Conservation (phyloP, 306 rosid species). For the Neltuma alba region DNA sequence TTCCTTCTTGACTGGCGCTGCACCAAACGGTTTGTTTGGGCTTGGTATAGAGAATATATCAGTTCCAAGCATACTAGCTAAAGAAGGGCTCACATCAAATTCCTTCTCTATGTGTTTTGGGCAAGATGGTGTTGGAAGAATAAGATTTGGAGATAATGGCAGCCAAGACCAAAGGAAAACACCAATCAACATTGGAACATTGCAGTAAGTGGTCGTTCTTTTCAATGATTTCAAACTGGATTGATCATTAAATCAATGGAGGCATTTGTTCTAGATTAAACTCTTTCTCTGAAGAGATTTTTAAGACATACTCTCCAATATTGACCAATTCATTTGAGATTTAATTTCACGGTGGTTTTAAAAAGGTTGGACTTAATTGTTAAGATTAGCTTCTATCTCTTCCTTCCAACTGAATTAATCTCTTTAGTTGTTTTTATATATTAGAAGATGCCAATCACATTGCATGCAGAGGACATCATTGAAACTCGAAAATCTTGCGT, state of each 20-base stretch:
- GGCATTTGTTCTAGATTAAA: not conserved
- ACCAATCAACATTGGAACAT: constrained; percentile 51
- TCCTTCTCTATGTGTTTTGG: constrained; percentile 96
- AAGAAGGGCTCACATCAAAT: constrained; percentile 58
- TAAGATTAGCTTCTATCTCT: not conserved
- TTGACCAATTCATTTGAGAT: not conserved
- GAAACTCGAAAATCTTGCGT: constrained; percentile 11
- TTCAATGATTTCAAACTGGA: not conserved
- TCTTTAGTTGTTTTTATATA: not conserved
- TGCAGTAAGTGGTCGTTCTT: constrained; percentile 53
- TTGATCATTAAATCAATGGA: not conserved
- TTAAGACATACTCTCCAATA: constrained; percentile 23
- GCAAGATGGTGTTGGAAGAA: constrained; percentile 62
- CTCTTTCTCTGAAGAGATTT: no score
- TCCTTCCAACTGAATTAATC: not conserved
- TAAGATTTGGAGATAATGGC: constrained; percentile 82
- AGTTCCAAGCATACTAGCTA: constrained; percentile 81
- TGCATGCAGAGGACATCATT: constrained; percentile 16
- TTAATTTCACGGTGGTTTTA: not conserved
- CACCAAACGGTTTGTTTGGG: constrained; percentile 91
- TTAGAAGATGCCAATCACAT: constrained; percentile 13
- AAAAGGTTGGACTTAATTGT: not conserved
- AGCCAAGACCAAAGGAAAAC: constrained; percentile 66
- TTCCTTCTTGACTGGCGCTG: constrained; percentile 59
- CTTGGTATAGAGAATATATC: constrained; percentile 75